phyloP scores from a whole-genome alignment of 73 alveolate species.

The Tetrahymena malaccensis region DNA sequence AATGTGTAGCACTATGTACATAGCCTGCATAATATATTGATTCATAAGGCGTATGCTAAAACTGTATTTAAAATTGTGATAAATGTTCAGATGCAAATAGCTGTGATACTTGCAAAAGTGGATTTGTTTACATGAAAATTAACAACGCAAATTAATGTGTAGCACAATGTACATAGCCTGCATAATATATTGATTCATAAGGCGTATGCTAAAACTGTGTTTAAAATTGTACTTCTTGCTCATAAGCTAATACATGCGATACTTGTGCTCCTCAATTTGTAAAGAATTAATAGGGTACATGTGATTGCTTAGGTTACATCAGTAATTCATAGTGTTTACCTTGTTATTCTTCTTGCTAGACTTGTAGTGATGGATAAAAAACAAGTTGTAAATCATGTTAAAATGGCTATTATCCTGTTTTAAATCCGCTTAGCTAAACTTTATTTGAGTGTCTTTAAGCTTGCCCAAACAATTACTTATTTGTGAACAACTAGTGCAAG shows the following conservation, averaged over 20 bases:
- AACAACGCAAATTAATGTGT: too few species aligned
- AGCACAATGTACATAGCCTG: too few species aligned
- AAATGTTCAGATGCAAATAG: too few species aligned
- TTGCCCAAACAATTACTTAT: not conserved
- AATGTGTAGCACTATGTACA: too few species aligned
- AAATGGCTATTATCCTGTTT: not conserved
- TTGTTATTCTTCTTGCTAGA: not conserved
- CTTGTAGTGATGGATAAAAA: not conserved
- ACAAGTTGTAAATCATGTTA: not conserved
- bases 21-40: too few species aligned
- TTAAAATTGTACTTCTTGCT: not conserved
- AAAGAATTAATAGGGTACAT: too few species aligned
- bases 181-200: too few species aligned
- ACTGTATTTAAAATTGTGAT: too few species aligned
- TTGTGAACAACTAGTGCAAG: not conserved
- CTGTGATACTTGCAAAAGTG: too few species aligned
- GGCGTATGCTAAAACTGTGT: not conserved
- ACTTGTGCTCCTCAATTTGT: not conserved
- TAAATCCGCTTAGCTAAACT: not conserved
- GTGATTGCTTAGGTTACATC: too few species aligned
- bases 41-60: too few species aligned
- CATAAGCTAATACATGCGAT: not conserved
- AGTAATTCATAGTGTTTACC: not conserved
- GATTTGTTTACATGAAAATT: too few species aligned
- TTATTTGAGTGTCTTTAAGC: not conserved